These are phyloP conservation scores for Xylaria sp. DNA, from an alignment of 2,329 filamentous ascomycete species.

Conservation along the genomic window DNA sequence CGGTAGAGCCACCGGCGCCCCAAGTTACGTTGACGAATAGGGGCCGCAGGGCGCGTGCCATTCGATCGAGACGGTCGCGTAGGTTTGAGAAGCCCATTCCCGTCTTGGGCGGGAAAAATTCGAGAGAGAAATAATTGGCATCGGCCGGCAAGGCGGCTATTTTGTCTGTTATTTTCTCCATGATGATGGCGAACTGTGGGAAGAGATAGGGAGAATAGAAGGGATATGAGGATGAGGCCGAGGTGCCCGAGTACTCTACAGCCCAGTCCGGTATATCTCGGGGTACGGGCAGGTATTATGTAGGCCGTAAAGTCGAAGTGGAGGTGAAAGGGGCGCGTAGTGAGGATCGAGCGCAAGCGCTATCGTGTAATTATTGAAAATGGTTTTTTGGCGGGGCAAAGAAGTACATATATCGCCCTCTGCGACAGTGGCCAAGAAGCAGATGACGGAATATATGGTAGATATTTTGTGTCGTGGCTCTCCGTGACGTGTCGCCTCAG, in stretches of 20 bases:
- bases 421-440: background rate
- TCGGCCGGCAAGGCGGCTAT: conserved; percentile 87
- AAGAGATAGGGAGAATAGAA: background rate
- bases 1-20: conserved; percentile 94
- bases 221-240: background rate
- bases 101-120: conserved; percentile 99
- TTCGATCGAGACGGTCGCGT: conserved; percentile 90
- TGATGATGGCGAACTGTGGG: conserved; percentile 58
- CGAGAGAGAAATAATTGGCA: conserved; percentile 90
- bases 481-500: background rate
- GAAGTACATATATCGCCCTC: background rate
- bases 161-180: conserved; percentile 95
- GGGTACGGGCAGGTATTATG: background rate
- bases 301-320: background rate
- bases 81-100: conserved; percentile 95
- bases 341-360: background rate
- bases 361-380: conserved; percentile 14
- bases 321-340: background rate
- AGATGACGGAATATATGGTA: background rate
- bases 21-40: conserved; percentile 98
- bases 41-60: conserved; percentile 89
- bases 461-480: background rate
- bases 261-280: background rate
- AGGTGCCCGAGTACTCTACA: background rate
- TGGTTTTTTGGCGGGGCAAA: conserved; percentile 24